Evolutionary conservation across 2,329 filamentous ascomycete genomes (phyloP).

Genomic region (Penicillium decumbens): DNA sequence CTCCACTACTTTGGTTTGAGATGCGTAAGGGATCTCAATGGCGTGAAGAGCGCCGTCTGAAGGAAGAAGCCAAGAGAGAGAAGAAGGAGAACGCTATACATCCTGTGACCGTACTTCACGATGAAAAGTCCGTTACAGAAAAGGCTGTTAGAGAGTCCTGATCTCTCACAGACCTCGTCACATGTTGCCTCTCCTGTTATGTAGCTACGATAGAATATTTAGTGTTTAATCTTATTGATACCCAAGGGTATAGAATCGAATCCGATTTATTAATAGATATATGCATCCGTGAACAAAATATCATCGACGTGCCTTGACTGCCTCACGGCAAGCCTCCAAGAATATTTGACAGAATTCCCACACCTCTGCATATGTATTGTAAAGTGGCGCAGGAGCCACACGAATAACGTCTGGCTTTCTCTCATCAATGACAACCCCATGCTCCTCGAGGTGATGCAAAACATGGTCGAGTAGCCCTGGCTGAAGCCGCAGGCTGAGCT

Average conservation of each 20-base stretch:
- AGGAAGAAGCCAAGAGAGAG: conserved; percentile 18
- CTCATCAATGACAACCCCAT: conserved; percentile 74
- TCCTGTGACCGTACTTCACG: not conserved
- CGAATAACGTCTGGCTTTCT: conserved; percentile 79
- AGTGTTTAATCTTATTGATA: not conserved
- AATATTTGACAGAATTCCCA: conserved; percentile 57
- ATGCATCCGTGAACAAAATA: not conserved
- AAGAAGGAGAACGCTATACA: not conserved
- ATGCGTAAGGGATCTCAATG: conserved; percentile 41
- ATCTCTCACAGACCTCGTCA: not conserved
- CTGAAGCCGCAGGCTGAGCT: conserved; percentile 68
- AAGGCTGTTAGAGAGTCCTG: not conserved
- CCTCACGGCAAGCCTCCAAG: conserved; percentile 45
- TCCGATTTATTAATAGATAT: not conserved
- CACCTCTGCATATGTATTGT: conserved; percentile 75
- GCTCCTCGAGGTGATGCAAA: conserved; percentile 58
- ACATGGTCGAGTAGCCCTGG: conserved; percentile 68
- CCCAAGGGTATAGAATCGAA: not conserved
- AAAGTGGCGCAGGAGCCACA: conserved; percentile 77
- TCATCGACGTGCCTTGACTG: conserved; percentile 21
- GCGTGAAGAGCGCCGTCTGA: conserved; percentile 40
- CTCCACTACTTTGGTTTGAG: conserved; percentile 41
- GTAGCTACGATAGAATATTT: conserved; percentile 1
- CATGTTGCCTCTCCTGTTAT: not conserved
- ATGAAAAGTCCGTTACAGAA: not conserved